Evolutionary conservation across 176 grass and related monocot species (phyloP).

Genomic region (Hordeum marinum): DNA sequence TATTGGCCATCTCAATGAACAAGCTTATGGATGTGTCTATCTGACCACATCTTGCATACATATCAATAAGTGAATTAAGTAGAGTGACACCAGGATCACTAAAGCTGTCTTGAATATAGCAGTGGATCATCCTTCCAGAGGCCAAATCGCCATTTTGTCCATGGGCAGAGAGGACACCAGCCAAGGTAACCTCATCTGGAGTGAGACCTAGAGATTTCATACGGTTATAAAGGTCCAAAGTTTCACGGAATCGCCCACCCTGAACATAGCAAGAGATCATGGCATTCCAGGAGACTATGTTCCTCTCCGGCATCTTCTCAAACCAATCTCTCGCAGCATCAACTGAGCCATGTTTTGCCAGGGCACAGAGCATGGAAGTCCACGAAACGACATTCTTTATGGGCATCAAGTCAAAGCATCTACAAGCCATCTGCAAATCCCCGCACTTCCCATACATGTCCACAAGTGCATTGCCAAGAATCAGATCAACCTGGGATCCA

Average conservation of each 20-base stretch:
- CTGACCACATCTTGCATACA: slow-evolving; percentile 53
- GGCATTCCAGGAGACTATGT: slow-evolving; percentile 43
- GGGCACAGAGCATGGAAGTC: slow-evolving; percentile 44
- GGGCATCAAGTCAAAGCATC: slow-evolving; percentile 45
- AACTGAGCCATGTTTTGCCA: slow-evolving; percentile 18
- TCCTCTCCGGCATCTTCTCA: slow-evolving; percentile 35
- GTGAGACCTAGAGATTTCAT: slow-evolving; percentile 27
- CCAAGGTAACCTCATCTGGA: slow-evolving; percentile 45
- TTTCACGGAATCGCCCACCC: slow-evolving; percentile 9
- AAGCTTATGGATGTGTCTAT: slow-evolving; percentile 31
- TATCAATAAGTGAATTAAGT: slow-evolving; percentile 44
- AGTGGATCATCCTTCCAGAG: slow-evolving; percentile 33
- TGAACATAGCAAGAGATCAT: slow-evolving; percentile 55
- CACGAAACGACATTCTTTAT: slow-evolving; percentile 30
- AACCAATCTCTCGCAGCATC: slow-evolving; percentile 41
- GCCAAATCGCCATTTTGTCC: slow-evolving; percentile 29
- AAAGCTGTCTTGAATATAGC: background rate
- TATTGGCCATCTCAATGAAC: slow-evolving; percentile 30
- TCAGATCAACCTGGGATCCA: slow-evolving; percentile 22
- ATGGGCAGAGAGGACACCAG: slow-evolving; percentile 30
- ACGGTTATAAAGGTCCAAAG: slow-evolving; percentile 30
- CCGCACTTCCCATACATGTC: slow-evolving; percentile 49
- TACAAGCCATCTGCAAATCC: slow-evolving; percentile 18
- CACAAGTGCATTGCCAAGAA: slow-evolving; percentile 37
- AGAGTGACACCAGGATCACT: slow-evolving; percentile 16